These are phyloP conservation scores for Alternaria dauci DNA, from an alignment of 2,329 filamentous ascomycete genomes.

Conservation along the genomic window DNA sequence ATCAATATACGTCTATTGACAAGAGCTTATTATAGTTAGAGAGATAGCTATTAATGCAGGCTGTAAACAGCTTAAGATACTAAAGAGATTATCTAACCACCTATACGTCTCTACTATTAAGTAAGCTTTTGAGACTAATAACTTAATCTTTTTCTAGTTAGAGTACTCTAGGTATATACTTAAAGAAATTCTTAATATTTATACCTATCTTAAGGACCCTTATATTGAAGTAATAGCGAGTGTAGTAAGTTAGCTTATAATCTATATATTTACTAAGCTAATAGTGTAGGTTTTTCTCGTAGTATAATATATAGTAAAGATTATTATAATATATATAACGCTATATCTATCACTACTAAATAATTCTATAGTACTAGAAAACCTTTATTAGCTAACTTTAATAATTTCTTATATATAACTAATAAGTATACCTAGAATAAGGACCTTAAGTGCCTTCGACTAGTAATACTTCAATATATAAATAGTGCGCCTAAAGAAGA, in stretches of 20 bases:
- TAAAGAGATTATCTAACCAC: constrained; percentile 4
- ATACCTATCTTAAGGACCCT: background rate
- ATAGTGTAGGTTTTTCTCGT: constrained; percentile 5
- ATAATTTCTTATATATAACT: background rate
- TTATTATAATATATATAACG: background rate
- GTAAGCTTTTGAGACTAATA: background rate
- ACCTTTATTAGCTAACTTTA: background rate
- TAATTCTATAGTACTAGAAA: background rate
- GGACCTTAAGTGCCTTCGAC: background rate
- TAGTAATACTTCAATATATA: constrained; percentile 3
- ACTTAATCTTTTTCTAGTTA: background rate
- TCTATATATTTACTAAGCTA: background rate
- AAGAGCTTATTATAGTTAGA: background rate
- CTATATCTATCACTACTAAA: constrained; percentile 1
- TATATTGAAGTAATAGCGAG: constrained; percentile 3
- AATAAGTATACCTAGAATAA: background rate
- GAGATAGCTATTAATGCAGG: background rate
- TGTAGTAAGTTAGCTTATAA: background rate
- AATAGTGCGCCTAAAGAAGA: constrained; percentile 1
- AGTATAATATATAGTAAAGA: constrained; percentile 3
- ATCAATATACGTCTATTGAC: background rate
- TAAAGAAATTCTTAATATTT: constrained; percentile 4
- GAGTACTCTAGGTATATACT: constrained; percentile 4
- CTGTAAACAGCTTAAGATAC: background rate
- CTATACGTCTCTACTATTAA: constrained; percentile 1